Conservation (phyloP, 1,284 basidiomycete species). For the Schizophyllum commune region DNA sequence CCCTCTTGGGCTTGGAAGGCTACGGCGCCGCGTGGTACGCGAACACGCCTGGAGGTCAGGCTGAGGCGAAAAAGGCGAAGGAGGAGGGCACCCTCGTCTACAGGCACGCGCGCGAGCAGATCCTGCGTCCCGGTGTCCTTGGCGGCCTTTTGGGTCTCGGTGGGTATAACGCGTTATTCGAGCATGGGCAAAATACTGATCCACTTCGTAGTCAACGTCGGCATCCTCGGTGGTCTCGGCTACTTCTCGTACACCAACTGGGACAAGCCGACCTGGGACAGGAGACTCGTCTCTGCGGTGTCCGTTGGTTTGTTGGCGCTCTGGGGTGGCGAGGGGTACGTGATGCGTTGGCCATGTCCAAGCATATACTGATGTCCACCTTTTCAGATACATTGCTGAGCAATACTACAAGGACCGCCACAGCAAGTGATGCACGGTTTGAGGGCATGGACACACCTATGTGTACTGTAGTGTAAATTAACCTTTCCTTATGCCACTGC, state of each 20-base stretch:
- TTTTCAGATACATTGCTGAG: background rate
- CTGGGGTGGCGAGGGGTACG: constrained; percentile 67
- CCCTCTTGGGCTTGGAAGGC: constrained; percentile 56
- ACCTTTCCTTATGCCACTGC: background rate
- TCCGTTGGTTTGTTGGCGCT: constrained; percentile 59
- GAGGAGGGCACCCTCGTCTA: constrained; percentile 58
- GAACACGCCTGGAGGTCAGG: constrained; percentile 49
- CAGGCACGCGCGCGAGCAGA: constrained; percentile 47
- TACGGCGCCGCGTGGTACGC: constrained; percentile 58
- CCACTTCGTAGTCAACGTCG: constrained; percentile 51
- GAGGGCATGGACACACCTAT: background rate
- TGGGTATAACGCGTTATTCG: constrained; percentile 18
- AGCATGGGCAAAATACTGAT: background rate
- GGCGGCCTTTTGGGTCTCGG: constrained; percentile 60
- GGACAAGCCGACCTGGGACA: constrained; percentile 64
- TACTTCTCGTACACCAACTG: constrained; percentile 69
- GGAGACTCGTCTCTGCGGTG: constrained; percentile 54
- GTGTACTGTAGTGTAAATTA: background rate
- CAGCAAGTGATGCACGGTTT: background rate
- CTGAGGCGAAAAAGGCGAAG: constrained; percentile 49
- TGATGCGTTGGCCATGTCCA: background rate
- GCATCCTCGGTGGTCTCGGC: constrained; percentile 58
- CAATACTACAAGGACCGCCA: background rate
- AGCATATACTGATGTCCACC: background rate
- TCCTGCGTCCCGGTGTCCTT: constrained; percentile 63